Conservation (phyloP, 2,329 filamentous ascomycete species). For the Rutstroemia sp. region DNA sequence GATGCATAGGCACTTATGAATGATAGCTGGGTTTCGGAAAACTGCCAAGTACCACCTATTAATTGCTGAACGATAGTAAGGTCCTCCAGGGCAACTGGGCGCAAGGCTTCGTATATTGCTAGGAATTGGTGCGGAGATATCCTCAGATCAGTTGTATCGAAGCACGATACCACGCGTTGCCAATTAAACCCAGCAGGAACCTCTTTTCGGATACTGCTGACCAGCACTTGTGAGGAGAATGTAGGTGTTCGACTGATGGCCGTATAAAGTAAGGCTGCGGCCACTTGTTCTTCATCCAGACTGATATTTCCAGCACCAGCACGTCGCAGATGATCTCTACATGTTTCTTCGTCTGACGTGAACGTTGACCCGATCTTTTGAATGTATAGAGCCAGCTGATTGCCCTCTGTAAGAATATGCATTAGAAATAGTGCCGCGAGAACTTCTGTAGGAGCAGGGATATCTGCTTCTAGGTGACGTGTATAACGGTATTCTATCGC, state of each 20-base stretch:
- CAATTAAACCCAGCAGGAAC: slow-evolving; percentile 58
- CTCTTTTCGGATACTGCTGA: slow-evolving; percentile 57
- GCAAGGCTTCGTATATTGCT: slow-evolving; percentile 69
- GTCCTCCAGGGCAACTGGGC: slow-evolving; percentile 60
- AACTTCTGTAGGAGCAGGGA: slow-evolving; percentile 61
- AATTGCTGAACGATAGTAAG: slow-evolving; percentile 77
- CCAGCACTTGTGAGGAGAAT: slow-evolving; percentile 45
- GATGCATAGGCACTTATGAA: slow-evolving; percentile 85
- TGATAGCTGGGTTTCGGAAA: slow-evolving; percentile 83
- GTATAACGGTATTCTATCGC: slow-evolving; percentile 56
- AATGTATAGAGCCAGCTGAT: slow-evolving; percentile 57
- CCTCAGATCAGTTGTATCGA: slow-evolving; percentile 72
- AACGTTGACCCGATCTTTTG: slow-evolving; percentile 68
- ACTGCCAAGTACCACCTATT: slow-evolving; percentile 85
- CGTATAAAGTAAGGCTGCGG: slow-evolving; percentile 65
- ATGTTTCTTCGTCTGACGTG: slow-evolving; percentile 68
- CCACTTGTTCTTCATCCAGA: slow-evolving; percentile 75
- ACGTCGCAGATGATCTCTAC: slow-evolving; percentile 45
- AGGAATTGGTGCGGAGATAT: slow-evolving; percentile 77
- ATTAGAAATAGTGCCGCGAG: slow-evolving; percentile 63
- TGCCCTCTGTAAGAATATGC: slow-evolving; percentile 54
- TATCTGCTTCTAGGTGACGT: slow-evolving; percentile 43
- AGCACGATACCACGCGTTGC: slow-evolving; percentile 66
- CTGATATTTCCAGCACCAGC: slow-evolving; percentile 40
- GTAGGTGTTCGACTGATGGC: slow-evolving; percentile 49